Conservation (phyloP, 192 early-diverging fungal genomes). For the Mortierella alpina region DNA sequence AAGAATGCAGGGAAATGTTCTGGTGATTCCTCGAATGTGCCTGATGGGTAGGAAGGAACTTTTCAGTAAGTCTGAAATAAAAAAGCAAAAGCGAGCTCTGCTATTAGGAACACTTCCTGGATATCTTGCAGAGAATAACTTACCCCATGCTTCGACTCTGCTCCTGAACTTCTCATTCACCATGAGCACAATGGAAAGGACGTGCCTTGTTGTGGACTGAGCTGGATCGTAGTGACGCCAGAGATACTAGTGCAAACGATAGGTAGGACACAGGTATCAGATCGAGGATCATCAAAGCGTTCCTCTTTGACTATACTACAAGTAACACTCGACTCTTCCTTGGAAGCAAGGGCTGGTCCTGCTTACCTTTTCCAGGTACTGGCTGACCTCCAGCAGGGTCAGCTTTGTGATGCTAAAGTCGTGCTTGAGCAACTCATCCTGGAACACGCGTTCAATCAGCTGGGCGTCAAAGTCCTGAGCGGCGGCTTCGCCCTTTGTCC, state of each 20-base stretch:
- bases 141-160: constrained; percentile 71
- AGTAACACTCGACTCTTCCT: constrained; percentile 20
- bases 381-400: constrained; percentile 78
- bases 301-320: constrained; percentile 2
- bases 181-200: constrained; percentile 85
- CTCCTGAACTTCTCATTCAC: constrained; percentile 93
- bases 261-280: not conserved
- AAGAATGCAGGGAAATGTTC: constrained; percentile 72
- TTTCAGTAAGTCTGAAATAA: constrained; percentile 16
- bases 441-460: constrained; percentile 72
- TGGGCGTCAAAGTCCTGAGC: constrained; percentile 55
- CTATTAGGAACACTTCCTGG: not conserved
- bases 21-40: constrained; percentile 51
- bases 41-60: not conserved
- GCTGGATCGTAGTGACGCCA: constrained; percentile 76
- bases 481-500: constrained; percentile 32
- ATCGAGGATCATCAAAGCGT: not conserved
- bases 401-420: constrained; percentile 69
- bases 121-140: not conserved
- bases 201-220: constrained; percentile 61
- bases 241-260: constrained; percentile 66
- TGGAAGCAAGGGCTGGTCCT: not conserved
- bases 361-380: constrained; percentile 80
- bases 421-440: constrained; percentile 63
- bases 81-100: constrained; percentile 1